Conservation (phyloP, 2,329 filamentous ascomycete genomes). For the Penicillium fuscoglaucum region DNA sequence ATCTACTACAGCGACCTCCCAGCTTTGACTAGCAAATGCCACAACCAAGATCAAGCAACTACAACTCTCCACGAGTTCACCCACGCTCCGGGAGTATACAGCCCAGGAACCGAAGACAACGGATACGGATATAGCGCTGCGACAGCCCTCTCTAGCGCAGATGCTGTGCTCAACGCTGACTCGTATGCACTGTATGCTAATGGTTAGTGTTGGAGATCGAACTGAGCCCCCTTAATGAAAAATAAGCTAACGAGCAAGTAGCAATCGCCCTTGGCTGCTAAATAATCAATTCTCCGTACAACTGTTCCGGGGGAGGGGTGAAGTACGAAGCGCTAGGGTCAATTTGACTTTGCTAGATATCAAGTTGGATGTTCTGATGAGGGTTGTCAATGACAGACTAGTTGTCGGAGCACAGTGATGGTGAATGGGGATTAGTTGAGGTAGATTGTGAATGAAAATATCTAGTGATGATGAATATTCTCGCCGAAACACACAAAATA, state of each 20-base stretch:
- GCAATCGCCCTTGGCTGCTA: constrained; percentile 24
- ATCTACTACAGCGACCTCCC: too few relatives aligned
- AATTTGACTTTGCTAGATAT: not conserved
- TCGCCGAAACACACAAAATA: not conserved
- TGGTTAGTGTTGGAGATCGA: too few relatives aligned
- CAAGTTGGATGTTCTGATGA: not conserved
- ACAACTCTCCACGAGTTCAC: too few relatives aligned
- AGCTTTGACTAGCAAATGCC: too few relatives aligned
- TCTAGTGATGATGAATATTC: not conserved
- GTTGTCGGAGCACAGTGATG: not conserved
- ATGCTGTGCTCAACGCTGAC: too few relatives aligned
- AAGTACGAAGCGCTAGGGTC: not conserved
- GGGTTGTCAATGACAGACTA: not conserved
- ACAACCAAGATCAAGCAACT: too few relatives aligned
- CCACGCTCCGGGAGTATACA: too few relatives aligned
- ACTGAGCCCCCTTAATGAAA: not conserved
- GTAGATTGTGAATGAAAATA: not conserved
- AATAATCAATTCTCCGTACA: not conserved
- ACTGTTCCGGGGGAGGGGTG: too few relatives aligned
- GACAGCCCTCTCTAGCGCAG: too few relatives aligned
- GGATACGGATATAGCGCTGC: too few relatives aligned
- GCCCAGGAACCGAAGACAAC: too few relatives aligned
- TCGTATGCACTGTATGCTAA: too few relatives aligned
- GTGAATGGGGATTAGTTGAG: not conserved
- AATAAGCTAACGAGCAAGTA: constrained; percentile 8